Evolutionary conservation across 2,329 filamentous ascomycete genomes (phyloP), one percentile per base, ranked within the genome.

Genomic region (Aspergillus pseudoviridinutans): DNA sequence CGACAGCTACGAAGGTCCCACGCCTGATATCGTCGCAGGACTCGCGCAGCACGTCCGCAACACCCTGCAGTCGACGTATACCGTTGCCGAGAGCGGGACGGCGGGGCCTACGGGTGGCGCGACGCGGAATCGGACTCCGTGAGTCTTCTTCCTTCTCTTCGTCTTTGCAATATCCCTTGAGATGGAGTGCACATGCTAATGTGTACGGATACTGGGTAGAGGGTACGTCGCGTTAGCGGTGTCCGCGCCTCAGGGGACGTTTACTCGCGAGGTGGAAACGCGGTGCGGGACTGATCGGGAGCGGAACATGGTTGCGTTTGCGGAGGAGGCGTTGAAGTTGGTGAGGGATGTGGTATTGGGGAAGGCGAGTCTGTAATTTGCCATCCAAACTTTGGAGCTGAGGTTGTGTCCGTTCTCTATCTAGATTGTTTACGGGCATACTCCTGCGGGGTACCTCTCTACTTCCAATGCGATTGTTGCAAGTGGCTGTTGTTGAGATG

Each of bases 151-250:
- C 46, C 44, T 35, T 28, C 12, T 44, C 9, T 28, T 41, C 12
- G 24, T 14, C 38, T 28, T 29, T 29, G n/a, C 9, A 50, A 54
- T 35, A 35, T 35, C 32, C 6, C 20, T 49, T 47, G 5, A 24
- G 28, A 53, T 44, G 3, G 47, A 50, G 17, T 49, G 35, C 28
- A 49, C 4, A 38, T 50, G 49, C 42, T 55, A 42, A 57, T 51
- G 20, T 20, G 53, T 35, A 20, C 54, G 44, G 4, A 12, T 12
- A 29, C 4, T 2, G 12, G 22, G 14, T 51, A 82, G 79, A 8
- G 85, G 85, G 1, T 87, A 87, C 75, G 83, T 87, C 28, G 84
- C 85, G 17, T 68, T 88, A 41, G 84, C 84, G n/a, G 82, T 87
- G 7, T 79, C 79, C 24, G 78, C 77, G 14, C 78, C 81, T 20